Evolutionary conservation across 331 rosid species (phyloP), one percentile per base, ranked within the genome.

Genomic region (Pyracantha coccinea): DNA sequence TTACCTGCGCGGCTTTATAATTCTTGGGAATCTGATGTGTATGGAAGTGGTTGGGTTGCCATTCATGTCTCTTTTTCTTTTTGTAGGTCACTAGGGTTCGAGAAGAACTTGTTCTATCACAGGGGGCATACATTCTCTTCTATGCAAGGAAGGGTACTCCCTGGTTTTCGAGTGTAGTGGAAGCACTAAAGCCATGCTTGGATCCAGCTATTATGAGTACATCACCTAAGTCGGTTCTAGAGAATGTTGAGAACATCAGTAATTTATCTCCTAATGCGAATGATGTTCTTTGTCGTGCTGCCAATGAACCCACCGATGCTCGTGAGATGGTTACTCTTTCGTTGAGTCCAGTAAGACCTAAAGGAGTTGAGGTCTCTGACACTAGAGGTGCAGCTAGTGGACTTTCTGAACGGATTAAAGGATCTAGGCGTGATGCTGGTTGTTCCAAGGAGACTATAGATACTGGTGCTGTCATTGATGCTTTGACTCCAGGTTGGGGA

Each of bases 61-160:
- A 35, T 58, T 24, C 3, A 35, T 59, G 57, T n/a, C 10, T 57
- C 25, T 14, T 28, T 35, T 71, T 54, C 5, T 24, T 44, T 62
- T 52, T 84, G 69, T 75, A 94, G 99, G 99, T 94, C 75, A 85
- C 91, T 17, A 68, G 74, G 75, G 91, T 92, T n/a, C 58, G 28
- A 0, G 90, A 64, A 68, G 92, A 86, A 13, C 76, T 24, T 55
- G 97, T 90, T 57, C 85, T 85, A 63, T 89, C 97, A 70, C 90
- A 84, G 72, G 85, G 85, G 77, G 97, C 96, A 11, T 94, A 94
- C 82, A 90, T 94, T 73, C 80, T 94, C 57, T 89, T 92, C 32
- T 94, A 94, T 84, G 90, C 90, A 16, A 85, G 58, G 81, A 81
- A 87, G 81, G 93, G 92, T 11, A 94, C 96, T 69, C 88, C 93